Evolutionary conservation across 2,329 filamentous ascomycete species (phyloP).

Genomic region (Cadophora luteo-olivacea): DNA sequence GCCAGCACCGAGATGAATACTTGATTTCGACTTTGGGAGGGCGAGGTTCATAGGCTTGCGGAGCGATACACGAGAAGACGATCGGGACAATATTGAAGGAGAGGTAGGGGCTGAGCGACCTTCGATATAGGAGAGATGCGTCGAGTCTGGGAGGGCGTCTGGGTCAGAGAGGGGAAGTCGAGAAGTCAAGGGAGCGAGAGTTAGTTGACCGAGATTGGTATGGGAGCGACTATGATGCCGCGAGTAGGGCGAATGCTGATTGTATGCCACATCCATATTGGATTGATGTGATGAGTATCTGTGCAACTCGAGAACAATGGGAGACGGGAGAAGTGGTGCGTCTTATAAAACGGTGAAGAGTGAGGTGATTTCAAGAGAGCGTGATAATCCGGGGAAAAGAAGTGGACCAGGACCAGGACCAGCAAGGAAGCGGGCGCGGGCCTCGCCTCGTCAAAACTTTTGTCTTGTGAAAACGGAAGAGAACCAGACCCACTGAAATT

Average conservation of each 20-base stretch:
- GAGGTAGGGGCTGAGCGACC: constrained; percentile 69
- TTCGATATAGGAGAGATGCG: constrained; percentile 61
- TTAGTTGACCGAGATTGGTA: constrained; percentile 64
- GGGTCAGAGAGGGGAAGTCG: constrained; percentile 64
- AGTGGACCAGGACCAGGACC: constrained; percentile 15
- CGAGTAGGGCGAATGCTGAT: constrained; percentile 62
- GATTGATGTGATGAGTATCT: constrained; percentile 5
- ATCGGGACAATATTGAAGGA: constrained; percentile 66
- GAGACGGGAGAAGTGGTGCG: neutral
- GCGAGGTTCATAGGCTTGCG: constrained; percentile 43
- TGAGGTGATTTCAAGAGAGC: constrained; percentile 13
- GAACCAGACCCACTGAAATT: constrained; percentile 21
- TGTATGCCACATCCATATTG: constrained; percentile 65
- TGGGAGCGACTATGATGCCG: constrained; percentile 65
- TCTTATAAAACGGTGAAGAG: constrained; percentile 10
- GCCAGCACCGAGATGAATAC: constrained; percentile 56
- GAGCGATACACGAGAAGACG: constrained; percentile 57
- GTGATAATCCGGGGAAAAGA: constrained; percentile 35
- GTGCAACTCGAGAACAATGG: constrained; percentile 2
- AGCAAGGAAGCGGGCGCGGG: constrained; percentile 19
- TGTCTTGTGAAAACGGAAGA: constrained; percentile 35
- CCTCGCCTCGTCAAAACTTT: constrained; percentile 26
- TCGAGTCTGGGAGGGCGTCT: constrained; percentile 50
- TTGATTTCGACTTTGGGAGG: constrained; percentile 67
- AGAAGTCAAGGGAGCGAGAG: constrained; percentile 68